Percentiles rank a stretch among this genome's conserved stretches.
Evolutionary conservation across 208 protist genomes (phyloP).

Genomic region (Leishmania arabica): DNA sequence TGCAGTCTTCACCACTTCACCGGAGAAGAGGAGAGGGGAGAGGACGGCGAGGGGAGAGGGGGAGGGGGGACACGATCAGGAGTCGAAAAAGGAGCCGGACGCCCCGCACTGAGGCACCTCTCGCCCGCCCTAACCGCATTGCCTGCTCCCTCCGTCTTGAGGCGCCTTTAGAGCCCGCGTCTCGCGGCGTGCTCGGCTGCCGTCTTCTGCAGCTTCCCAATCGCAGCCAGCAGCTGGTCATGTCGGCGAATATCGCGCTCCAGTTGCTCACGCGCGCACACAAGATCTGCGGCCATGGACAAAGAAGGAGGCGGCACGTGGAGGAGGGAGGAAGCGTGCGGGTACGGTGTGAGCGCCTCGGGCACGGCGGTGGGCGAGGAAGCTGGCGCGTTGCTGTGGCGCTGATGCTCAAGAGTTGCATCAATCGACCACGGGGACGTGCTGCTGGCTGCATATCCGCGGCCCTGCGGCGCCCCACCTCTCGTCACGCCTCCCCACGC

Average conservation of each 20-base stretch:
- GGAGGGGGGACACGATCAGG: neutral
- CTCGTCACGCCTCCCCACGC: neutral
- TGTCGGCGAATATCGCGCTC: conserved; percentile 66
- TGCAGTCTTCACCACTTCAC: neutral
- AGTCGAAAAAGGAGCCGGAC: neutral
- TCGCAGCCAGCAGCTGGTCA: conserved; percentile 69
- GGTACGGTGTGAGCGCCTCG: neutral
- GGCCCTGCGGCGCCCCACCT: neutral
- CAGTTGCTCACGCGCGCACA: conserved; percentile 40
- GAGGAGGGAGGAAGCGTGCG: neutral
- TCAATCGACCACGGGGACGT: neutral
- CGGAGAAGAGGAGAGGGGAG: neutral
- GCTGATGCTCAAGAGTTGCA: neutral
- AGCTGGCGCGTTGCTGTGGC: neutral
- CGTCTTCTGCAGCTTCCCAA: conserved; percentile 64
- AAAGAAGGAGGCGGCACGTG: conserved; percentile 7
- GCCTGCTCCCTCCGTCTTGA: neutral
- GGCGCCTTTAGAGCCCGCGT: neutral
- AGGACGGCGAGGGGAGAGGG: neutral
- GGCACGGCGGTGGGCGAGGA: neutral
- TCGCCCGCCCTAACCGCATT: neutral
- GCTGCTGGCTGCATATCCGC: neutral
- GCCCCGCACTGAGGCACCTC: neutral
- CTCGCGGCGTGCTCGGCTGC: conserved; percentile 42
- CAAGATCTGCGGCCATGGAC: neutral